Evolutionary conservation across 352 stramenopile genomes (phyloP), one percentile per base, ranked within the genome.

Genomic region (Pythium brachiatum): DNA sequence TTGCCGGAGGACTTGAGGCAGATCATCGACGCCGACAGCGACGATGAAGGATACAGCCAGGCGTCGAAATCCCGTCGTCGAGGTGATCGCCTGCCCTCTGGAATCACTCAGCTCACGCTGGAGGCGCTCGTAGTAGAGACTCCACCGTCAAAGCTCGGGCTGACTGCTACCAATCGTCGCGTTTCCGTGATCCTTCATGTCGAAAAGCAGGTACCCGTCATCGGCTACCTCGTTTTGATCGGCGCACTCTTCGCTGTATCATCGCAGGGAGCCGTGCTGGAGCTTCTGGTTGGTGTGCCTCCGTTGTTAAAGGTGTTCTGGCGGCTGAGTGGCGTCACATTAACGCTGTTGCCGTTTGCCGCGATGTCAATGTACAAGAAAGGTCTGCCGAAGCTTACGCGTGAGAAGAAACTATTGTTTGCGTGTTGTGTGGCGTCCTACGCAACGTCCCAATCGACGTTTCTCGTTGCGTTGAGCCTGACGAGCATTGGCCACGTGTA

Each of bases 281-380:
- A 81, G 21, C 54, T 81, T 46, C 71, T 85, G 7, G 61, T 68
- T 1, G 65, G 66, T 23, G 76, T 82, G 11, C 71, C 75, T 23
- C 75, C 74, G 5, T 53, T 88, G 25, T 62, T 88, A 21, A 79
- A 80, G 53, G 67, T 88, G 16, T 83, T 88, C 36, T 88, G 78
- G 78, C 75, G 78, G 32, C 59, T 81, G 48, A 70, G 70, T 20
- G 78, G 78, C 11, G 74, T 77, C 1, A 71, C 75, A 2, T 16
- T 80, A 5, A 55, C 72, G 20, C 78, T 85, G 36, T 50, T 70
- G 5, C 66, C 69, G 7, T 58, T 81, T 21, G 71, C 76, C 0
- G 16, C 53, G 9, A 18, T 66, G 13, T 78, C 67, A 0, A 51
- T 79, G n/a, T 64, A 62, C 44, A 59, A 66, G 9, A 46, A 66